These are phyloP conservation scores for Thermothielavioides terrestris DNA, from an alignment of 495 filamentous ascomycete genomes.

Conservation along the genomic window DNA sequence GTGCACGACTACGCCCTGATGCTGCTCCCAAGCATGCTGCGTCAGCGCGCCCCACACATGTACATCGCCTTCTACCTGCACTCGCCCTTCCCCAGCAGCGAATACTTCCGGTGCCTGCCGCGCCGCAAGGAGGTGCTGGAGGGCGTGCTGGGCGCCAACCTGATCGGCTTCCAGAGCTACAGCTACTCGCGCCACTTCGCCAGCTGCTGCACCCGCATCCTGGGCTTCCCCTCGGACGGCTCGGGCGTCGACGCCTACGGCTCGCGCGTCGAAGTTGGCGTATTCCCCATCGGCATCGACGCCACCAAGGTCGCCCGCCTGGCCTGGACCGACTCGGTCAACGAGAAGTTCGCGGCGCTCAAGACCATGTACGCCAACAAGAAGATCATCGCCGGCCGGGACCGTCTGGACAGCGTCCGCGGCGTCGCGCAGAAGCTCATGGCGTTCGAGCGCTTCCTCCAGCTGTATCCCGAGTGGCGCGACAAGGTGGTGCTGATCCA, in stretches of 20 bases:
- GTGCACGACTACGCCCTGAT: slow-evolving; percentile 90
- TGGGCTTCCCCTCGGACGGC: slow-evolving; percentile 72
- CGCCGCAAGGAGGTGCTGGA: slow-evolving; percentile 80
- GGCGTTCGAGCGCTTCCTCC: slow-evolving; percentile 84
- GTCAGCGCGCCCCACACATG: slow-evolving; percentile 71
- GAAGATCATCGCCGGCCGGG: slow-evolving; percentile 91
- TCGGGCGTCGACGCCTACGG: slow-evolving; percentile 83
- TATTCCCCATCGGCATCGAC: slow-evolving; percentile 88
- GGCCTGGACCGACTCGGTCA: slow-evolving; percentile 58
- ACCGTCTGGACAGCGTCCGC: slow-evolving; percentile 79
- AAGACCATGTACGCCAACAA: slow-evolving; percentile 67
- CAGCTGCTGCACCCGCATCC: slow-evolving; percentile 80
- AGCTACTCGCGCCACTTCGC: slow-evolving; percentile 88
- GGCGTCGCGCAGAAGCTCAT: slow-evolving; percentile 89
- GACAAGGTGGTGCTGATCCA: slow-evolving; percentile 92
- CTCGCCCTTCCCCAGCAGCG: slow-evolving; percentile 87
- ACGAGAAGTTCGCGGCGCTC: slow-evolving; percentile 59
- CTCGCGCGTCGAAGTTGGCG: slow-evolving; percentile 75
- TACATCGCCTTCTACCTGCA: slow-evolving; percentile 90
- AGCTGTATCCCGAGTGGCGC: slow-evolving; percentile 77
- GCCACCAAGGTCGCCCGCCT: slow-evolving; percentile 58
- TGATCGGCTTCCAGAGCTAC: slow-evolving; percentile 88
- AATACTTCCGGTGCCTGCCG: slow-evolving; percentile 79
- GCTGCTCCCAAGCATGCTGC: slow-evolving; percentile 73
- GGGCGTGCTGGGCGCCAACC: slow-evolving; percentile 78